These are phyloP conservation scores for Leccinum aurantiacum DNA, from an alignment of 768 basidiomycete genomes.

Conservation along the genomic window DNA sequence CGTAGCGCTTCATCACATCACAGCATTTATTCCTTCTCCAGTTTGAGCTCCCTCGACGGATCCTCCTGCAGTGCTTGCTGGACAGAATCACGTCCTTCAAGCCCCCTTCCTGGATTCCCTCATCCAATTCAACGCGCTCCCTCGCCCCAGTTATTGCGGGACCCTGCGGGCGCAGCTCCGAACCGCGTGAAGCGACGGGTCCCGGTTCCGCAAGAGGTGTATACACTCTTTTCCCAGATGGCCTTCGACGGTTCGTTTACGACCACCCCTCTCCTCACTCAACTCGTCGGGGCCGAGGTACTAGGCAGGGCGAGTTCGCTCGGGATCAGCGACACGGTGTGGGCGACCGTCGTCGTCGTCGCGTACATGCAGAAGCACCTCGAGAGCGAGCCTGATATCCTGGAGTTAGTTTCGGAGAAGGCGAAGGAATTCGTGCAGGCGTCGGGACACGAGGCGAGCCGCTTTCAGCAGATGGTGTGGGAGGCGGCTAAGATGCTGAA, in stretches of 20 bases:
- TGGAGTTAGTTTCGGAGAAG: conserved; percentile 44
- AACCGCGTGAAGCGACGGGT: neutral
- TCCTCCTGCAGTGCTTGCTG: conserved; percentile 39
- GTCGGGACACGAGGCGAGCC: neutral
- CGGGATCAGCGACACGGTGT: conserved; percentile 38
- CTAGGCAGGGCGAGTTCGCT: conserved; percentile 32
- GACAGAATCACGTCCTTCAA: conserved; percentile 24
- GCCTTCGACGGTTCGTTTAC: conserved; percentile 51
- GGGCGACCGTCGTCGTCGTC: conserved; percentile 49
- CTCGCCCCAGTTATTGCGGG: conserved; percentile 32
- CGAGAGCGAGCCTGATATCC: conserved; percentile 37
- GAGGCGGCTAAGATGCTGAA: conserved; percentile 11
- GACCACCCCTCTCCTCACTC: conserved; percentile 28
- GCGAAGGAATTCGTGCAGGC: conserved; percentile 39
- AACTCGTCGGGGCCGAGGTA: conserved; percentile 38
- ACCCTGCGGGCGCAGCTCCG: neutral
- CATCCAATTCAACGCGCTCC: conserved; percentile 31
- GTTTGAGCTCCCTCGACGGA: conserved; percentile 47
- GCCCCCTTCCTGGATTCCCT: conserved; percentile 24
- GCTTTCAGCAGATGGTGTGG: conserved; percentile 25
- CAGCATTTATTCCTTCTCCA: conserved; percentile 42
- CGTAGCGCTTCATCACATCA: conserved; percentile 21
- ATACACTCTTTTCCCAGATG: conserved; percentile 42
- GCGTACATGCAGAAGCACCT: conserved; percentile 46
- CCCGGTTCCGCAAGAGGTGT: conserved; percentile 28